Conservation (phyloP, 805 yeast species). For the Saccharomycopsis fermentans region DNA sequence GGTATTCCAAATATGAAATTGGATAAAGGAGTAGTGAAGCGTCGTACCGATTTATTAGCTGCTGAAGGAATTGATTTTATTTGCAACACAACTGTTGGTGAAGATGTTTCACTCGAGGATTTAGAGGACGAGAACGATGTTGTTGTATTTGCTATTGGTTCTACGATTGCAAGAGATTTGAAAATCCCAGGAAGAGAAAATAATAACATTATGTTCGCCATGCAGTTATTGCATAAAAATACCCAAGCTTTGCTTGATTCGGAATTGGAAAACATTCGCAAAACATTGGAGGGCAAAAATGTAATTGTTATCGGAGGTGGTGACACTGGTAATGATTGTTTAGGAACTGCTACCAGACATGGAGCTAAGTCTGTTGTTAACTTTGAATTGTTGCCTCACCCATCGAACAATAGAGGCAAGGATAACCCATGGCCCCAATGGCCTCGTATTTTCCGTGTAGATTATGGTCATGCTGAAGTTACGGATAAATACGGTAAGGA, state of each 20-base stretch:
- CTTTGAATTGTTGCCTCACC: constrained; percentile 90
- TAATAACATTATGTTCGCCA: constrained; percentile 86
- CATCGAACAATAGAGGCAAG: constrained; percentile 74
- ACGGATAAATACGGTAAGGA: constrained; percentile 91
- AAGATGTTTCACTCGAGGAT: constrained; percentile 63
- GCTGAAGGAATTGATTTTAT: constrained; percentile 84
- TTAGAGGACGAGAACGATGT: constrained; percentile 64
- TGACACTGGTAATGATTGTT: constrained; percentile 98
- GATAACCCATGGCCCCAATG: constrained; percentile 99
- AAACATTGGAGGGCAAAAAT: constrained; percentile 68
- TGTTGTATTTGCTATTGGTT: constrained; percentile 85
- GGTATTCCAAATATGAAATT: constrained; percentile 99
- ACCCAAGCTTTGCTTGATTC: constrained; percentile 82
- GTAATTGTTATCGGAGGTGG: constrained; percentile 99
- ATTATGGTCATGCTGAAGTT: constrained; percentile 95
- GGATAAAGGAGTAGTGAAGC: constrained; percentile 84
- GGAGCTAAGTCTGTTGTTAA: constrained; percentile 91
- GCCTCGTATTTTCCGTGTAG: constrained; percentile 97
- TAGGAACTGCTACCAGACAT: constrained; percentile 94
- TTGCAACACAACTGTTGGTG: constrained; percentile 73
- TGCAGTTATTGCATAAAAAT: constrained; percentile 81
- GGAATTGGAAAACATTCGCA: constrained; percentile 66
- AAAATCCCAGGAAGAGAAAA: constrained; percentile 89
- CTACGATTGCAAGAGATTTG: constrained; percentile 93
- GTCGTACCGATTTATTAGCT: constrained; percentile 82